Evolutionary conservation across 1,139 yeast genomes (phyloP).

Genomic region (Meyerozyma carpophila): DNA sequence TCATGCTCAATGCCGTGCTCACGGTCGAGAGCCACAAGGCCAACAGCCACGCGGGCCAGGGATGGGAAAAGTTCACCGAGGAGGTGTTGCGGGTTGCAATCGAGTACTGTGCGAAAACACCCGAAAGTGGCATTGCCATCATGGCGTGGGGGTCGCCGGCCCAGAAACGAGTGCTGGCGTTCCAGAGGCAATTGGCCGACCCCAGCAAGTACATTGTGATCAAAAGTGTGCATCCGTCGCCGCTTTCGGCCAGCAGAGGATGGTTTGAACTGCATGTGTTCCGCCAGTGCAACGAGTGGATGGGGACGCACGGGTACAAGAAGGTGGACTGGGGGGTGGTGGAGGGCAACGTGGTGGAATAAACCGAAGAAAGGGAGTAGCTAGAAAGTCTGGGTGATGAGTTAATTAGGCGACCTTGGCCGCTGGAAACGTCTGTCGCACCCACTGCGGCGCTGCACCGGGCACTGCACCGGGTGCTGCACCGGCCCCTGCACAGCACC

Average conservation of each 20-base stretch:
- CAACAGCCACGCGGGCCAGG: constrained; percentile 82
- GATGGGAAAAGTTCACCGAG: constrained; percentile 93
- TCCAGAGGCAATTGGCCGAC: constrained; percentile 21
- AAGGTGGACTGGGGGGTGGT: constrained; percentile 62
- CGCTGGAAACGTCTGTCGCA: neutral
- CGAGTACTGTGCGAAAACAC: constrained; percentile 18
- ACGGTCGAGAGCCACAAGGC: constrained; percentile 95
- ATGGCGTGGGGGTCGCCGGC: constrained; percentile 98
- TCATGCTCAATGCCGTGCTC: constrained; percentile 79
- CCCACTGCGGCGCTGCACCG: neutral
- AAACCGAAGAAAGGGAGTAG: neutral
- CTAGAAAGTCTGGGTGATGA: too few relatives aligned
- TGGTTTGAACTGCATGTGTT: constrained; percentile 75
- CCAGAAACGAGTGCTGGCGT: constrained; percentile 56
- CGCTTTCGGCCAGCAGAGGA: constrained; percentile 82
- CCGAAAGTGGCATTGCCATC: constrained; percentile 57
- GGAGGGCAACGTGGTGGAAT: constrained; percentile 20
- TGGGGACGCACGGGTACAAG: constrained; percentile 39
- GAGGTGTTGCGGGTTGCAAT: constrained; percentile 51
- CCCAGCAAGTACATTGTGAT: constrained; percentile 43
- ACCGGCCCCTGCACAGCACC: too few relatives aligned
- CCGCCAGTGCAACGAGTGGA: constrained; percentile 69
- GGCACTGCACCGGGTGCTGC: too few relatives aligned
- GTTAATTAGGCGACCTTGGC: too few relatives aligned
- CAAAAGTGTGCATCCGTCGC: constrained; percentile 88